Base-by-base conservation (phyloP, 2,329 filamentous ascomycete genomes). In the Ophiosphaerella korrae region DNA sequence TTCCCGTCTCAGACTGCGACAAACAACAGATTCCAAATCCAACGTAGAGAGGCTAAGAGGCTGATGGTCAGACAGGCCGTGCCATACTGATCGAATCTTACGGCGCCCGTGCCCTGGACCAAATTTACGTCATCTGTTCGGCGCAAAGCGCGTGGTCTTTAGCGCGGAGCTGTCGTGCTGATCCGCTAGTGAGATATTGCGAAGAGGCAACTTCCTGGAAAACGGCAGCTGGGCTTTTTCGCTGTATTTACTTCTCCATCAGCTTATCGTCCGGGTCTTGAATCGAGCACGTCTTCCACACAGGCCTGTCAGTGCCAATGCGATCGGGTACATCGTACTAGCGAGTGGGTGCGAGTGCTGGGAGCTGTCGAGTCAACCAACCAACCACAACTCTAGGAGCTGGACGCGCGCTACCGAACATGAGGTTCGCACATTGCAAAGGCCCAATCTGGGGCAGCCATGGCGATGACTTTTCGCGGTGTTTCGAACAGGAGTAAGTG, bases 401-500 rank as follows among this genome's bases (percentile, higher is more conserved):
- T 50, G 52, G 51, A 48, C 38, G 50, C 52, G 56, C 26, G 8
- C 7, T 32, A 45, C 52, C 62, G 6, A 18, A 26, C 16, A 37
- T 32, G 24, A 84, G 84, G 83, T 79, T 83, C 57, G 80, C 78
- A 60, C 77, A 77, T 61, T 87, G 85, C 72, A 75, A 77, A 67
- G 78, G 78, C 67, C 81, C 82, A 32, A 68, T 84, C 58, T 88
- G 85, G 85, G 75, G 77, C 59, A 70, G 34, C 23, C 42, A 38
- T 45, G 42, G 75, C 54, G 85, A 88, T 71, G 85, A 88, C 72
- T 80, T 88, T 64, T 83, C 83, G 38, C 66, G 61, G 50, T 88
- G 85, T 68, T 86, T 88, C 61, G 80, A 84, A 68, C 78, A 77
- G 72, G 85, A 90, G 88, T 90, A 76, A 72, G 87, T 80, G 16